Conservation (phyloP, 2,329 filamentous ascomycete genomes). For the Talaromyces sp. region DNA sequence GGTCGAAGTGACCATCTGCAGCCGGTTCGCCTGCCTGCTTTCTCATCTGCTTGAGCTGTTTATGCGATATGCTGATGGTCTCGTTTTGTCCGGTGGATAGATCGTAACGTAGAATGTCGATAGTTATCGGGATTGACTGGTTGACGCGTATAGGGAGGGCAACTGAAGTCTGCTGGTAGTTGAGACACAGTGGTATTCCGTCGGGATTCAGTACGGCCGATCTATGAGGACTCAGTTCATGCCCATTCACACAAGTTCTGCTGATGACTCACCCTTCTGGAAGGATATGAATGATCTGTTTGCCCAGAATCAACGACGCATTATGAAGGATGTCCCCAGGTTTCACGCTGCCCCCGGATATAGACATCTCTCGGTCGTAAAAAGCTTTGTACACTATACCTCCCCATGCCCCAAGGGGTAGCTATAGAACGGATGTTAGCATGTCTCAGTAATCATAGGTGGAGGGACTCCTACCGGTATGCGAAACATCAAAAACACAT, state of each 20-base stretch:
- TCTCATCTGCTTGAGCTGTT: constrained; percentile 71
- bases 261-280: constrained; percentile 70
- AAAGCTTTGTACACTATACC: constrained; percentile 71
- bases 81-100: constrained; percentile 77
- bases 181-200: constrained; percentile 75
- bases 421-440: constrained; percentile 39
- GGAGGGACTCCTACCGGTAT: constrained; percentile 59
- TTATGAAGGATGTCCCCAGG: constrained; percentile 85
- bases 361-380: constrained; percentile 87
- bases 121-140: constrained; percentile 80
- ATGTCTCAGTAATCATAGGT: background rate
- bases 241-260: constrained; percentile 21
- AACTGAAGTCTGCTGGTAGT: constrained; percentile 57
- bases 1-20: constrained; percentile 57
- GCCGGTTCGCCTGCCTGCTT: constrained; percentile 63
- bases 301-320: constrained; percentile 86
- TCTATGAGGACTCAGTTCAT: constrained; percentile 36
- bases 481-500: constrained; percentile 90
- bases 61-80: constrained; percentile 68
- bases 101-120: constrained; percentile 85
- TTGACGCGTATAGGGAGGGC: constrained; percentile 87
- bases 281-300: constrained; percentile 95
- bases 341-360: constrained; percentile 91
- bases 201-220: constrained; percentile 86
- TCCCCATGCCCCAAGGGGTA: constrained; percentile 71